Percentiles rank a stretch among this genome's conserved stretches.
phyloP scores from a whole-genome alignment of 139 green algal species.

The Coelastrella sp. region DNA sequence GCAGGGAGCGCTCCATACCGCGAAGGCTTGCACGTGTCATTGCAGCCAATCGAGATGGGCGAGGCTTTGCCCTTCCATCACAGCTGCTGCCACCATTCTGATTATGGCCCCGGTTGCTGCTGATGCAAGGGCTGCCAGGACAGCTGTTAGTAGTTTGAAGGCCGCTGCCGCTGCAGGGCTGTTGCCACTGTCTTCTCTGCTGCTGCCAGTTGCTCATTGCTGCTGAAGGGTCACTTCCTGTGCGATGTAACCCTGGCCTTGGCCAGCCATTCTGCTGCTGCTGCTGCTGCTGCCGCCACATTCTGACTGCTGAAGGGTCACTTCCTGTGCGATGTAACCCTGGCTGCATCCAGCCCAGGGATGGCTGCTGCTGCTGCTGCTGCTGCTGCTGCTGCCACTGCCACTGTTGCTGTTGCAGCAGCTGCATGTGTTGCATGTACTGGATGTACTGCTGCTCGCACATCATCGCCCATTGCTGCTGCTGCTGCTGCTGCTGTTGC shows the following conservation, averaged over 20 bases:
- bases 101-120: not conserved
- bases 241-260: not conserved
- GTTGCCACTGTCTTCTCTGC: not conserved
- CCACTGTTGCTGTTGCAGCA: not conserved
- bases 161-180: not conserved
- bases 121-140: not conserved
- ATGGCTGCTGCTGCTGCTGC: not conserved
- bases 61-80: not conserved
- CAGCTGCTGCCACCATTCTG: not conserved
- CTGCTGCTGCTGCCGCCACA: not conserved
- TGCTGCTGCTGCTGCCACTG: not conserved
- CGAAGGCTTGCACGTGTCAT: not conserved
- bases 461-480: not conserved
- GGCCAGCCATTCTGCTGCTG: not conserved
- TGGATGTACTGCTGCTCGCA: not conserved
- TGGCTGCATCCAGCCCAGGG: not conserved
- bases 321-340: not conserved
- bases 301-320: not conserved
- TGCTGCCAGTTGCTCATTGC: not conserved
- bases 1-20: not conserved
- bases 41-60: not conserved
- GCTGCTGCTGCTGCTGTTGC: not conserved
- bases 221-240: not conserved
- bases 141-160: not conserved
- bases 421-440: constrained; percentile 13